Conservation (phyloP, 2,329 filamentous ascomycete genomes). For the Atkinsonella texensis region DNA sequence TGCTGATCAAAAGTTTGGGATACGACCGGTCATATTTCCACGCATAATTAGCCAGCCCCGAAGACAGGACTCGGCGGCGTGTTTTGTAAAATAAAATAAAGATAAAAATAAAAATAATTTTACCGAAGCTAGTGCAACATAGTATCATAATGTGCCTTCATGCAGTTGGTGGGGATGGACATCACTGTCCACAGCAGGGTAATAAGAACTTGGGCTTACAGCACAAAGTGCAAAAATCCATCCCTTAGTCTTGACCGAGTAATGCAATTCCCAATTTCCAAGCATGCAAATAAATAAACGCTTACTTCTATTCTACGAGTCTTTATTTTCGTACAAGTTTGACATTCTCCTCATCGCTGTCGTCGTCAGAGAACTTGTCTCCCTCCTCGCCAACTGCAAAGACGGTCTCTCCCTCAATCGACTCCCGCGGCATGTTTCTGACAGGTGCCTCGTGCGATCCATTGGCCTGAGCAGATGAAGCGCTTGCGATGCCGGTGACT, state of each 20-base stretch:
- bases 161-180: too few species aligned
- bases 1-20: not conserved
- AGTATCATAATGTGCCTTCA: too few species aligned
- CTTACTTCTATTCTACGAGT: constrained; percentile 16
- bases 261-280: not conserved
- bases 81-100: too few species aligned
- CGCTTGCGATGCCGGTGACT: constrained; percentile 14
- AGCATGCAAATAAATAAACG: not conserved
- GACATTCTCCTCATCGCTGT: constrained; percentile 38
- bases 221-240: not conserved
- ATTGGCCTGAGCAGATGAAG: constrained; percentile 14
- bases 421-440: constrained; percentile 36
- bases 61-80: too few species aligned
- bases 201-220: not conserved
- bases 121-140: too few species aligned
- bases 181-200: too few species aligned
- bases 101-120: too few species aligned
- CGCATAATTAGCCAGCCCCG: too few species aligned
- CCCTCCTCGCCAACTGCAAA: constrained; percentile 83
- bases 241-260: not conserved
- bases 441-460: constrained; percentile 11
- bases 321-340: constrained; percentile 32
- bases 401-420: constrained; percentile 79
- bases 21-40: not conserved
- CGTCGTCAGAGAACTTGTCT: constrained; percentile 73